Evolutionary conservation across 805 yeast species (phyloP).

Genomic region (Kurtzmaniella fragi): DNA sequence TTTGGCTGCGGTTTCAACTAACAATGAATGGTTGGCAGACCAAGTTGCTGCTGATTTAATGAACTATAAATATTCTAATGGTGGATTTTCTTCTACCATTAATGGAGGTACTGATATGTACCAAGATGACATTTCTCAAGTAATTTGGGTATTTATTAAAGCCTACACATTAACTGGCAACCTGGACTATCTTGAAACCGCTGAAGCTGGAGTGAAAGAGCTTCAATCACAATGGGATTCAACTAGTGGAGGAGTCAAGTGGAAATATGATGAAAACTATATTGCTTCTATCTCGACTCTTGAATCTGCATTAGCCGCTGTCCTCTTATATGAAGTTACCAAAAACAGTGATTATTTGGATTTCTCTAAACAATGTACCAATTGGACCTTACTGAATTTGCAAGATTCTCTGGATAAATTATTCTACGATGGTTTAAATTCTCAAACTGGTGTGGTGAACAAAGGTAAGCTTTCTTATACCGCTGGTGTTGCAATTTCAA

Average conservation of each 20-base stretch:
- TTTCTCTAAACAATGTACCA: slow-evolving; percentile 14
- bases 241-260: slow-evolving; percentile 19
- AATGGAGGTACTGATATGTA: slow-evolving; percentile 19
- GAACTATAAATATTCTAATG: slow-evolving; percentile 14
- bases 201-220: slow-evolving; percentile 12
- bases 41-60: slow-evolving; percentile 9
- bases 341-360: slow-evolving; percentile 8
- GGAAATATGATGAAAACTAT: slow-evolving; percentile 18
- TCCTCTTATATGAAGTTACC: slow-evolving; percentile 13
- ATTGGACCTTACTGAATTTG: slow-evolving; percentile 12
- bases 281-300: slow-evolving; percentile 25
- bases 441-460: slow-evolving; percentile 12
- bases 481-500: slow-evolving; percentile 18
- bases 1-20: slow-evolving; percentile 8
- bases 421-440: slow-evolving; percentile 19
- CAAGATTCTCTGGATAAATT: slow-evolving; percentile 18
- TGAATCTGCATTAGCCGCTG: slow-evolving; percentile 25
- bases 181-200: slow-evolving; percentile 13
- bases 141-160: slow-evolving; percentile 22
- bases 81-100: slow-evolving; percentile 19
- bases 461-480: slow-evolving; percentile 25
- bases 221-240: slow-evolving; percentile 16
- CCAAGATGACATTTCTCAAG: slow-evolving; percentile 25
- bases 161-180: slow-evolving; percentile 15
- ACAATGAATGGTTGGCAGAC: slow-evolving; percentile 5